Percentiles rank a stretch among this genome's conserved stretches.
These are phyloP conservation scores for Seminavis robusta DNA, from an alignment of 108 stramenopile species.

Conservation along the genomic window DNA sequence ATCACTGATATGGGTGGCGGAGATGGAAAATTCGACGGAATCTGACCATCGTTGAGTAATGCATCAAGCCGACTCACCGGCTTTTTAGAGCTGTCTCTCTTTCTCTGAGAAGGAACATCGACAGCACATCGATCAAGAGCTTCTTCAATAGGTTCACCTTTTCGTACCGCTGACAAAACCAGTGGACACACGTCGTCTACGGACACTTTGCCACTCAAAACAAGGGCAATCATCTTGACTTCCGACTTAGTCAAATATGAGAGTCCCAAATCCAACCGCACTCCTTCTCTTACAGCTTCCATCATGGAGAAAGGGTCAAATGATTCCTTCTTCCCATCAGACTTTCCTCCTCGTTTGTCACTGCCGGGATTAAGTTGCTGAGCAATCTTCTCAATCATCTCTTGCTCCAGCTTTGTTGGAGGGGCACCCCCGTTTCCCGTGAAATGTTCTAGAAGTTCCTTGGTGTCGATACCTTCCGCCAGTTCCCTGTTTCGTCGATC, in stretches of 20 bases:
- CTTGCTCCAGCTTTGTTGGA: slow-evolving; percentile 28
- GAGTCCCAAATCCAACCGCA: slow-evolving; percentile 69
- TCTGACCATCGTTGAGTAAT: slow-evolving; percentile 16
- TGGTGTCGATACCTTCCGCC: not conserved
- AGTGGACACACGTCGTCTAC: slow-evolving; percentile 54
- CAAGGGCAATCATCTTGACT: slow-evolving; percentile 59
- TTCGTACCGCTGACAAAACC: slow-evolving; percentile 56
- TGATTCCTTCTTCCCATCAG: slow-evolving; percentile 29
- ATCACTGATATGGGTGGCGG: slow-evolving; percentile 65
- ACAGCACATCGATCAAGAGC: slow-evolving; percentile 24
- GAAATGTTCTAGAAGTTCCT: slow-evolving; percentile 7
- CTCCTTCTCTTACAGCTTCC: slow-evolving; percentile 58
- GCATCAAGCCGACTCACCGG: too few species aligned
- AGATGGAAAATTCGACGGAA: not conserved
- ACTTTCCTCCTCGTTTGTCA: not conserved
- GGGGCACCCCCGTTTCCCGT: slow-evolving; percentile 27
- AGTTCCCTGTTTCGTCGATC: not conserved
- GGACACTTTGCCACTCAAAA: slow-evolving; percentile 60
- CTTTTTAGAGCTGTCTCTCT: too few species aligned
- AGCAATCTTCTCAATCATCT: slow-evolving; percentile 29
- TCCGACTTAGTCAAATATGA: slow-evolving; percentile 39
- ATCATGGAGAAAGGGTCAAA: slow-evolving; percentile 65
- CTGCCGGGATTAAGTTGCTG: not conserved
- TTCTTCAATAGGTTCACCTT: slow-evolving; percentile 31
- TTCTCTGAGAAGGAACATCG: too few species aligned